Evolutionary conservation across 208 protist species (phyloP).

Genomic region (Trypanosoma mega): DNA sequence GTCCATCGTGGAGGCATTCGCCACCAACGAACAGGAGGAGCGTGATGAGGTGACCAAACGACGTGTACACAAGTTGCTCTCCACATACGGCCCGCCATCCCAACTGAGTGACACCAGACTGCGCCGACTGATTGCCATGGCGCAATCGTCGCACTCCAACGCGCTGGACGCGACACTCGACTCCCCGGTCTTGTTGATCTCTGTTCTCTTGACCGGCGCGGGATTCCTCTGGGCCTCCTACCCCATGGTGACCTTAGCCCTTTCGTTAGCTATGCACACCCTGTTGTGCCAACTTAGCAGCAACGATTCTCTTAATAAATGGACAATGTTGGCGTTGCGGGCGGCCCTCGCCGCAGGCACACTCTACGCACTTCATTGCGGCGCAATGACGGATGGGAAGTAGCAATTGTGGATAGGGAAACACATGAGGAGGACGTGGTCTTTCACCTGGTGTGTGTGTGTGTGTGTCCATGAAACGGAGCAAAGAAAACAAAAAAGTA

Average conservation of each 20-base stretch:
- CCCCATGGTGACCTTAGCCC: slow-evolving; percentile 27
- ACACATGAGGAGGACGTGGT: too few relatives aligned
- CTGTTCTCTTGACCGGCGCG: slow-evolving; percentile 9
- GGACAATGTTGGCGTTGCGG: slow-evolving; percentile 33
- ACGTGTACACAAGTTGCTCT: slow-evolving; percentile 19
- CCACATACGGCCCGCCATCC: slow-evolving; percentile 11
- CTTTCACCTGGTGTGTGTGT: too few relatives aligned
- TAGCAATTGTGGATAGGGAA: too few relatives aligned
- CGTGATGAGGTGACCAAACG: slow-evolving; percentile 37
- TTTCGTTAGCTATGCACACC: slow-evolving; percentile 47
- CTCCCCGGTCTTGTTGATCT: neutral
- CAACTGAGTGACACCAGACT: slow-evolving; percentile 24
- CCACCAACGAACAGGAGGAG: slow-evolving; percentile 61
- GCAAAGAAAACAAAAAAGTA: too few relatives aligned
- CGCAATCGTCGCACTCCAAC: too few relatives aligned
- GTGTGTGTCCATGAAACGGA: too few relatives aligned
- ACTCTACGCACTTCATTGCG: slow-evolving; percentile 35
- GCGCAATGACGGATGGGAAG: too few relatives aligned
- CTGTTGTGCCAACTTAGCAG: slow-evolving; percentile 34
- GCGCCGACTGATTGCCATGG: too few relatives aligned
- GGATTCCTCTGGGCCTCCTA: slow-evolving; percentile 32
- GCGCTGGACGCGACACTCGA: too few relatives aligned
- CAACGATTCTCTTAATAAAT: slow-evolving; percentile 33
- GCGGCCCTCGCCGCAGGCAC: slow-evolving; percentile 29
- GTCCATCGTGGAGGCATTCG: slow-evolving; percentile 85